A percentile compares a stretch with the other conserved stretches of the same genome.
These are phyloP conservation scores for Candida ulmi DNA, from an alignment of 805 yeast species.

Conservation along the genomic window DNA sequence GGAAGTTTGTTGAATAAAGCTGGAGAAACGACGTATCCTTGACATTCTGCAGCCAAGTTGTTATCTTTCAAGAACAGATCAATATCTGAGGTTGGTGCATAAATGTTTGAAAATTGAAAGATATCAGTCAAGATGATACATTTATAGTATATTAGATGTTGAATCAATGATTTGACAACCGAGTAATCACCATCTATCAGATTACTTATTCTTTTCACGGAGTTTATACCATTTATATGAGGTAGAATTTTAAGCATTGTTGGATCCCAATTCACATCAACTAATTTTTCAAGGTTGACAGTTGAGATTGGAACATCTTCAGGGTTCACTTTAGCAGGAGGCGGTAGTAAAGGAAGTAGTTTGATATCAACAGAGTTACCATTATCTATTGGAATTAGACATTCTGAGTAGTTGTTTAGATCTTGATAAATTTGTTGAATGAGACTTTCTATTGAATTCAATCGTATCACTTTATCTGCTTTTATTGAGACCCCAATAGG, in stretches of 20 bases:
- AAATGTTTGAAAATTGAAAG: constrained; percentile 82
- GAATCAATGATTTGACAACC: constrained; percentile 80
- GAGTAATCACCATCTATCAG: constrained; percentile 76
- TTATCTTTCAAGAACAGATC: constrained; percentile 60
- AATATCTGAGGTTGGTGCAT: constrained; percentile 82
- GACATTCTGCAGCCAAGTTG: constrained; percentile 76
- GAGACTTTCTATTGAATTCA: constrained; percentile 60
- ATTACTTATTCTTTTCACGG: constrained; percentile 68
- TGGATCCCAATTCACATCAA: constrained; percentile 96
- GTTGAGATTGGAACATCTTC: constrained; percentile 91
- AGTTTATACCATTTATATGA: constrained; percentile 82
- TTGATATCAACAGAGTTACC: constrained; percentile 90
- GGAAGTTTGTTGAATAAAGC: constrained; percentile 31
- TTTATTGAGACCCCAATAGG: constrained; percentile 21
- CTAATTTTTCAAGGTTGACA: constrained; percentile 62
- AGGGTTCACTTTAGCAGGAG: constrained; percentile 66
- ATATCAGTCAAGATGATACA: constrained; percentile 80
- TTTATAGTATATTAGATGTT: constrained; percentile 84
- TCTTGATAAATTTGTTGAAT: constrained; percentile 92
- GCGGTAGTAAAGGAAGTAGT: constrained; percentile 83
- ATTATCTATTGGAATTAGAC: constrained; percentile 87
- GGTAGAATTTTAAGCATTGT: constrained; percentile 88
- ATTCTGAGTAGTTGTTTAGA: constrained; percentile 90
- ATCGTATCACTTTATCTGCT: constrained; percentile 15
- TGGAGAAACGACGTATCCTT: constrained; percentile 61